Evolutionary conservation across 2,329 filamentous ascomycete species (phyloP).

Genomic region (Calonectria leucothoes): DNA sequence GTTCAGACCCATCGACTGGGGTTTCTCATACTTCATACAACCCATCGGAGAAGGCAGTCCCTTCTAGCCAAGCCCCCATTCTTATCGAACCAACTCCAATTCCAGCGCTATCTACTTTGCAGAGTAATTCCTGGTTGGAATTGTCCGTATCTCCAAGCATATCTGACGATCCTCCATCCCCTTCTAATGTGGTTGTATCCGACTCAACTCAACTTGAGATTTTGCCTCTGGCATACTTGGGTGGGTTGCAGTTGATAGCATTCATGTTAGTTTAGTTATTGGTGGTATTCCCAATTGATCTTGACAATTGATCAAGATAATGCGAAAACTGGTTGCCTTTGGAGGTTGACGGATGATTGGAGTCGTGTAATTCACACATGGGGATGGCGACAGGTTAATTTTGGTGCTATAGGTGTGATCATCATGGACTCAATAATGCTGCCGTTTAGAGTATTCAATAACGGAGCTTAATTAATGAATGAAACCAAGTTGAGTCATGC

Average conservation of each 20-base stretch:
- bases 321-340: too few relatives aligned
- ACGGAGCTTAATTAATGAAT: background rate
- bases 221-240: slow-evolving; percentile 36
- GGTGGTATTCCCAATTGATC: background rate
- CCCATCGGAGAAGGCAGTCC: background rate
- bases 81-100: background rate
- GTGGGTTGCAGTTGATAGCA: slow-evolving; percentile 40
- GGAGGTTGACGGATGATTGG: too few relatives aligned
- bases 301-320: background rate
- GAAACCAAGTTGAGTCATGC: background rate
- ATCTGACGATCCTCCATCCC: slow-evolving; percentile 35
- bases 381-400: background rate
- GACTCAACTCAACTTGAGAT: slow-evolving; percentile 37
- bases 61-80: background rate
- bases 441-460: background rate
- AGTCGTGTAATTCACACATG: too few relatives aligned
- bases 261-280: slow-evolving; percentile 10
- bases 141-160: slow-evolving; percentile 32
- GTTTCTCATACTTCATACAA: background rate
- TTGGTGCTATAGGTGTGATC: background rate
- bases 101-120: background rate
- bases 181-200: slow-evolving; percentile 44
- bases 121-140: slow-evolving; percentile 18
- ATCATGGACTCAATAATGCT: background rate
- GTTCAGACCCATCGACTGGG: background rate